Evolutionary conservation across 2,329 filamentous ascomycete species (phyloP).

Genomic region (Epichloe festucae): DNA sequence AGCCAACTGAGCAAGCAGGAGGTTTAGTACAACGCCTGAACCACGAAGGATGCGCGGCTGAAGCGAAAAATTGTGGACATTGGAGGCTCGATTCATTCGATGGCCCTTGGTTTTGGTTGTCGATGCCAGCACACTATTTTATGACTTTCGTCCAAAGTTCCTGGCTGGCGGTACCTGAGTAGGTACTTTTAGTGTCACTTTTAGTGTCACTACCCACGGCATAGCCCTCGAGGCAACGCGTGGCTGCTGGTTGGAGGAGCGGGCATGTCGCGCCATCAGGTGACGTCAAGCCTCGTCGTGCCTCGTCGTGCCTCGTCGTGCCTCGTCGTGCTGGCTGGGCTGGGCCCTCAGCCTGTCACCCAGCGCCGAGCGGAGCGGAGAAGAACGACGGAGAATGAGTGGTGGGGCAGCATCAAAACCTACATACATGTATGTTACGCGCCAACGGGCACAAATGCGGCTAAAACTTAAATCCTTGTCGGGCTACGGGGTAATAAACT

Average conservation of each 20-base stretch:
- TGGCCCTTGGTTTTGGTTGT: background rate
- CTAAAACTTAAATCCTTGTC: no score
- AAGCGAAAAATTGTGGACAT: background rate
- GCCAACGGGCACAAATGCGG: no score
- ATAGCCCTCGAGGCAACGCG: background rate
- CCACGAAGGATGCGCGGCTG: background rate
- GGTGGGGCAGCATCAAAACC: no score
- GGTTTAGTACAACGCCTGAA: background rate
- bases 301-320: no score
- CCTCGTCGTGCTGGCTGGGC: no score
- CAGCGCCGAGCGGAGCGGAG: background rate
- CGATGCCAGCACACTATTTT: no score
- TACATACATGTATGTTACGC: no score
- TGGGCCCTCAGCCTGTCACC: background rate
- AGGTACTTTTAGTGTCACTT: background rate
- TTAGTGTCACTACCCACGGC: background rate
- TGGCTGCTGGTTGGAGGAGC: background rate
- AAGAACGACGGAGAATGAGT: no score
- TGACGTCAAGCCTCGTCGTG: background rate
- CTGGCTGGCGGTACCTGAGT: background rate
- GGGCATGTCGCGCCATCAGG: conserved; percentile 1
- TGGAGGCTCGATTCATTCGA: background rate
- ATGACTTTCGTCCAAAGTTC: background rate
- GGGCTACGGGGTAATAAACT: no score
- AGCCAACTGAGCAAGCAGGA: no score